phyloP scores from a whole-genome alignment of 257 asterid species.

The Datura wrightii region DNA sequence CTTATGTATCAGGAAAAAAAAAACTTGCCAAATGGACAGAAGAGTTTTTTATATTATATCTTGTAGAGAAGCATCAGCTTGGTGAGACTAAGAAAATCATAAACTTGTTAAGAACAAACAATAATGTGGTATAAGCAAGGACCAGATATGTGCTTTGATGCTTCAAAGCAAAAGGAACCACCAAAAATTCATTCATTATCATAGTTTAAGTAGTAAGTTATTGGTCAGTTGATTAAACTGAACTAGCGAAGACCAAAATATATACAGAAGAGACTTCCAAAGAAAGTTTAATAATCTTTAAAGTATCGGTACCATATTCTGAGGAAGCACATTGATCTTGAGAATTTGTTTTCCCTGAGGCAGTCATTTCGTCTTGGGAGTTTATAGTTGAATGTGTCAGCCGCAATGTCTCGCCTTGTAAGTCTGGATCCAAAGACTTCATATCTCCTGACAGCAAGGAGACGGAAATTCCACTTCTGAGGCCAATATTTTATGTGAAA shows the following conservation, averaged over 20 bases:
- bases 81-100: not conserved
- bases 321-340: conserved; percentile 73
- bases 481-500: conserved; percentile 40
- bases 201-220: not conserved
- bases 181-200: not conserved
- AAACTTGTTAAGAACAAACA: not conserved
- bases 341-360: conserved; percentile 58
- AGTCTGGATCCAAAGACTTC: conserved; percentile 49
- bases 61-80: not conserved
- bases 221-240: not conserved
- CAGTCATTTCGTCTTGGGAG: conserved; percentile 44
- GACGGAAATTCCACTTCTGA: conserved; percentile 45
- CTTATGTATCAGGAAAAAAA: not conserved
- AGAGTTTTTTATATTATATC: not conserved
- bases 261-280: not conserved
- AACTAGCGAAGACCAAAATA: not conserved
- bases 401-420: conserved; percentile 50
- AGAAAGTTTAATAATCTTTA: not conserved
- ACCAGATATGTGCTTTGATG: conserved; percentile 1
- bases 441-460: conserved; percentile 39
- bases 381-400: conserved; percentile 51
- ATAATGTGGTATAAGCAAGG: conserved; percentile 15
- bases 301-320: conserved; percentile 56
- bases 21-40: not conserved
- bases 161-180: not conserved